phyloP scores from a whole-genome alignment of 441 rosid species.

The Gossypium gossypioides region DNA sequence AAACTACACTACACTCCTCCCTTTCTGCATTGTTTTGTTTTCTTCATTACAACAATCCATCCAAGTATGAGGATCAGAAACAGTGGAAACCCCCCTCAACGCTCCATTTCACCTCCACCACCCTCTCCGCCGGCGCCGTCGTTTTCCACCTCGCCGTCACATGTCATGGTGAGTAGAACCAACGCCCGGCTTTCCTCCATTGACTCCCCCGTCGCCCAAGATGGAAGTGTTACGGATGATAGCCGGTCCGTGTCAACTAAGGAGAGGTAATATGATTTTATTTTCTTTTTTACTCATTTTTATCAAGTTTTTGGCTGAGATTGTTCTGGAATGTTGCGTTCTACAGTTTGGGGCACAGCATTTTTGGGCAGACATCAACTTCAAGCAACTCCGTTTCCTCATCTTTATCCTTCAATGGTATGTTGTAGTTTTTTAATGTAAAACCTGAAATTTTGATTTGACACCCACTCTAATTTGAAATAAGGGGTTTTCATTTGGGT shows the following conservation, averaged over 20 bases:
- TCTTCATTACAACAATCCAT: not conserved
- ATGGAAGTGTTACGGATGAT: not conserved
- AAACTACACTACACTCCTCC: not conserved
- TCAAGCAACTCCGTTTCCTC: slow-evolving; percentile 9
- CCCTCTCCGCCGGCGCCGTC: not conserved
- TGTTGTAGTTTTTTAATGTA: not conserved
- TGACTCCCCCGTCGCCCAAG: not conserved
- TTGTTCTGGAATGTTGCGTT: not conserved
- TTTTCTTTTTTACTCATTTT: not conserved
- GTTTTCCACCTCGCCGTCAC: not conserved
- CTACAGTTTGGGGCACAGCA: not conserved
- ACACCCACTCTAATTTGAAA: too few species aligned
- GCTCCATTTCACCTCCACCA: slow-evolving; percentile 4
- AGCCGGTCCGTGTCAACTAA: not conserved
- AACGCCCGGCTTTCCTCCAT: slow-evolving; percentile 13
- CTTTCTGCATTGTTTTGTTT: not conserved
- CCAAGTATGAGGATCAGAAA: slow-evolving; percentile 6
- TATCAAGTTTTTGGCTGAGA: not conserved
- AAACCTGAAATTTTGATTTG: not conserved
- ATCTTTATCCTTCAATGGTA: not conserved
- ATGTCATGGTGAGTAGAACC: slow-evolving; percentile 12
- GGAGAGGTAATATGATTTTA: not conserved
- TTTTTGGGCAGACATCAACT: not conserved
- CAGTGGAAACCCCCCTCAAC: not conserved
- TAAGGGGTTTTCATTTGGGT: not conserved